These are phyloP conservation scores for Candida fluviatilis DNA, from an alignment of 805 yeast genomes.

Conservation along the genomic window DNA sequence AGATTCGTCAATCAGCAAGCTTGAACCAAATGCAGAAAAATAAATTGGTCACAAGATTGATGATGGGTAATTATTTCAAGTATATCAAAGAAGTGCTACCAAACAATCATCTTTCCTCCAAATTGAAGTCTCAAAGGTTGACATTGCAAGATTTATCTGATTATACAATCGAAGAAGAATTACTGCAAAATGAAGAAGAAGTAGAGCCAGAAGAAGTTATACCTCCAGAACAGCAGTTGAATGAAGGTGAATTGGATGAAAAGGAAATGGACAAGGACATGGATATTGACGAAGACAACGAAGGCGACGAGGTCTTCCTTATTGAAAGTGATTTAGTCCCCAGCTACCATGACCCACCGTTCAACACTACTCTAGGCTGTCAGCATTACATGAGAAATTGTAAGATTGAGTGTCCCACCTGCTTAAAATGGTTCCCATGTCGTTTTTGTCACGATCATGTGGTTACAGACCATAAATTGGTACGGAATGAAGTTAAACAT, in stretches of 20 bases:
- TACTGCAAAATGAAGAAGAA: constrained; percentile 6
- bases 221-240: no score
- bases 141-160: constrained; percentile 11
- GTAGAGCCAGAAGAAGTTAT: constrained; percentile 1
- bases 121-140: constrained; percentile 14
- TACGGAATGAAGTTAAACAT: constrained; percentile 55
- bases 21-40: constrained; percentile 43
- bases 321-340: constrained; percentile 46
- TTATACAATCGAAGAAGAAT: constrained; percentile 7
- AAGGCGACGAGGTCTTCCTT: constrained; percentile 41
- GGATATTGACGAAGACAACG: constrained; percentile 14
- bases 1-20: constrained; percentile 35
- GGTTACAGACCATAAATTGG: constrained; percentile 50
- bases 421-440: constrained; percentile 75
- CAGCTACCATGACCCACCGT: constrained; percentile 41
- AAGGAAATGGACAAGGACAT: no score
- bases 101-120: constrained; percentile 9
- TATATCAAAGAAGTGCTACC: constrained; percentile 34
- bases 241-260: constrained; percentile 7
- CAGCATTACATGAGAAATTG: constrained; percentile 79
- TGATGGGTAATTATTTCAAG: constrained; percentile 65
- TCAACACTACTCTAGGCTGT: constrained; percentile 62
- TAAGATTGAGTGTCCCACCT: constrained; percentile 74
- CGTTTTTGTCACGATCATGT: constrained; percentile 80
- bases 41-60: constrained; percentile 54